phyloP scores from a whole-genome alignment of 2,329 filamentous ascomycete species.

The Colletotrichum sansevieriae region DNA sequence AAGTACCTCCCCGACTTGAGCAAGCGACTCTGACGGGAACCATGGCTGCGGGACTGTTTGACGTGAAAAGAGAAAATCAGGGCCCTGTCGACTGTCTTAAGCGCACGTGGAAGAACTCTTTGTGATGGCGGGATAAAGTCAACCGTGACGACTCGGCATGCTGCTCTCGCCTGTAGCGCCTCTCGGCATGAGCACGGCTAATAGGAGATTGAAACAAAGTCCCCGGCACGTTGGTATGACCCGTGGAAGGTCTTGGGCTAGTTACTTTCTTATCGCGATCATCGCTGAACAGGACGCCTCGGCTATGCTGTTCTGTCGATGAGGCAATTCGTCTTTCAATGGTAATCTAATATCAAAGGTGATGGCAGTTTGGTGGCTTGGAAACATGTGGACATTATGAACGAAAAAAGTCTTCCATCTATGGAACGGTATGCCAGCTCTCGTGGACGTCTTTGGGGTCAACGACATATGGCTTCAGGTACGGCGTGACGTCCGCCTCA shows the following conservation, averaged over 20 bases:
- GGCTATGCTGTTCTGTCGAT: too few species aligned
- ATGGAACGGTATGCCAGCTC: conserved; percentile 71
- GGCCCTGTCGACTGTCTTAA: neutral
- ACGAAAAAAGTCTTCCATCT: neutral
- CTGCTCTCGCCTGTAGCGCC: neutral
- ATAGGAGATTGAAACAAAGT: too few species aligned
- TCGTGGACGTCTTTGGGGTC: conserved; percentile 76
- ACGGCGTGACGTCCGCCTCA: conserved; percentile 72
- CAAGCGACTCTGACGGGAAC: neutral
- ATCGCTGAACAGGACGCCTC: too few species aligned
- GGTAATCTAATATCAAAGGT: too few species aligned
- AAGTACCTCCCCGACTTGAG: conserved; percentile 11
- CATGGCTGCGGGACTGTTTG: neutral
- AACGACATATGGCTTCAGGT: conserved; percentile 69
- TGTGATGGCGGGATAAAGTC: neutral
- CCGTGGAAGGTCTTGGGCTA: too few species aligned
- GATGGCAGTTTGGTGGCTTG: too few species aligned
- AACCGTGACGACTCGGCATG: neutral
- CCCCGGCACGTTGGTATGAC: too few species aligned
- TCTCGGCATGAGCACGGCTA: too few species aligned
- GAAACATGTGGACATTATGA: too few species aligned
- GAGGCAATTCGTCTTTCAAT: too few species aligned
- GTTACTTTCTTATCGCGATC: too few species aligned
- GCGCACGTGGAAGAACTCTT: conserved; percentile 10
- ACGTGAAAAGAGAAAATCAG: too few species aligned